These are phyloP conservation scores for Carex kokanica DNA, from an alignment of 176 grass and related monocot species.

Conservation along the genomic window DNA sequence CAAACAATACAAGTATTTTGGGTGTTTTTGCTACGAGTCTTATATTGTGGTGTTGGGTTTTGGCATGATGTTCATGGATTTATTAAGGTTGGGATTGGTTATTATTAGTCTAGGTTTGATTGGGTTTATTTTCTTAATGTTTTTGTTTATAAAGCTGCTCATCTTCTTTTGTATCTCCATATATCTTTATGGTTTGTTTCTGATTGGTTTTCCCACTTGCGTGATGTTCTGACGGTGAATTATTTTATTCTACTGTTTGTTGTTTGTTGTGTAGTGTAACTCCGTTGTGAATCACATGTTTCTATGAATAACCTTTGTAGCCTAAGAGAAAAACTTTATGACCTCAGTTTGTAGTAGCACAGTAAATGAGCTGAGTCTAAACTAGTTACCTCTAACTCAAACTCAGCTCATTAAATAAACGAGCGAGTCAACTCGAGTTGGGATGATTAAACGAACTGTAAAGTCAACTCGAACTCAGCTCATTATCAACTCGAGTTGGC, in stretches of 20 bases:
- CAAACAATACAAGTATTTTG: neutral
- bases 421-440: too few relatives aligned
- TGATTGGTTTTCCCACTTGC: slow-evolving; percentile 23
- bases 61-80: neutral
- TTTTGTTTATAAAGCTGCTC: slow-evolving; percentile 10
- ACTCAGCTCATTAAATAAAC: too few relatives aligned
- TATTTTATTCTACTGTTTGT: neutral
- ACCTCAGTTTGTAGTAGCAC: neutral
- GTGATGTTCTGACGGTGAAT: neutral
- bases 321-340: neutral
- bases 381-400: too few relatives aligned
- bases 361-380: too few relatives aligned
- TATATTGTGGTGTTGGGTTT: neutral
- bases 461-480: too few relatives aligned
- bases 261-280: neutral
- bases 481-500: too few relatives aligned
- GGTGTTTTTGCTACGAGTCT: neutral
- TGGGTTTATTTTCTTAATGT: neutral
- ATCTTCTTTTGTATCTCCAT: slow-evolving; percentile 18
- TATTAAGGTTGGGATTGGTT: neutral
- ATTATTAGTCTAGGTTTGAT: neutral
- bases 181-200: slow-evolving; percentile 4
- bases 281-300: neutral
- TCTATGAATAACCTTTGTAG: neutral
- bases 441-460: too few relatives aligned